Base-by-base conservation (phyloP, 2,329 filamentous ascomycete species). In the Fusarium mexicanum region DNA sequence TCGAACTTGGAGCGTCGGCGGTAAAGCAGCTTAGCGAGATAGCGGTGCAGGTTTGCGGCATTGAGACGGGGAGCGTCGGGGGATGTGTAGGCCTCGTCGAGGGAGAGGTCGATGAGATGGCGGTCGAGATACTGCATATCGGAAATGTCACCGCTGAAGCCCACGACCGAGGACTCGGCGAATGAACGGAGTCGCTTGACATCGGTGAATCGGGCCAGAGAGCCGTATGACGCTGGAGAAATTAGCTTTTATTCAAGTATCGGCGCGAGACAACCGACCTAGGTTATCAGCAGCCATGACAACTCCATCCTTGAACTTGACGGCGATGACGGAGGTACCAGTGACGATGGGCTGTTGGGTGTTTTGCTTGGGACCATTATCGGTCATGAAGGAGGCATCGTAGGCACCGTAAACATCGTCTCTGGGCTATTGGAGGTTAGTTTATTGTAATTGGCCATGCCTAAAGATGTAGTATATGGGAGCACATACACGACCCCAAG, bases 91-190 rank as follows among this genome's bases (percentile, higher is more conserved):
- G 94, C 93, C 87, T 98, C 95, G 83, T 93, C 89, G 83, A 97
- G 94, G 82, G 93, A 91, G 79, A 98, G 92, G 73, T 94, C 93
- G 80, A 90, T 92, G 78, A 99, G 92, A 80, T 98, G 91, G 78
- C 96, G 92, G 89, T 98, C 93, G 77, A 99, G 91, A 87, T 97
- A 97, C 87, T 99, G 96, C 96, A 99, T 98, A 87, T 99, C 96
- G 75, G 94, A 97, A 79, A 99, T 92, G 86, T 99, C 96, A 83
- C 96, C 96, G 83, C 95, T 94, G 86, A 98, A 97, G 79, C 96
- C 96, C 80, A 99, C 89, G 69, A 98, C 90, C 37, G 94, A 92
- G 75, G 92, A 91, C 76, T 91, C 88, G 85, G 95, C 94, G 85
- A 98, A 98, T 78, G 91, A 89, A 79, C 94, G 94, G 77, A 99